These are phyloP conservation scores for Terana coerulea DNA, from an alignment of 768 basidiomycete genomes.

Conservation along the genomic window DNA sequence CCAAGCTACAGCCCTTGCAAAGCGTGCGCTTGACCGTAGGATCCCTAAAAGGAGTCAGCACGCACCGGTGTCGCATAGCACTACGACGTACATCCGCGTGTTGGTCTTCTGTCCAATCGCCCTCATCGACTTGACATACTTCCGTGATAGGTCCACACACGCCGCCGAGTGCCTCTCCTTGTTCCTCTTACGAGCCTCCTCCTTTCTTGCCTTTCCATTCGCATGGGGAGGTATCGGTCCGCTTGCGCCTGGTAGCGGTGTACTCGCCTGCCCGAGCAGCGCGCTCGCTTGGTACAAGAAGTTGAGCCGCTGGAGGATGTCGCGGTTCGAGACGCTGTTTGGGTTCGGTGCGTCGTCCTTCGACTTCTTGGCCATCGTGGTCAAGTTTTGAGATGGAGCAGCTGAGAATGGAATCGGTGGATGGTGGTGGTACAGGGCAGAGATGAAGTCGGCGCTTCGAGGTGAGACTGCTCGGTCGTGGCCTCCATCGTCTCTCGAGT, in stretches of 20 bases:
- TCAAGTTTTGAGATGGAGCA: too few species aligned
- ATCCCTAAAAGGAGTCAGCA: constrained; percentile 45
- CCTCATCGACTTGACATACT: constrained; percentile 64
- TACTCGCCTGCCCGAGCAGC: constrained; percentile 34
- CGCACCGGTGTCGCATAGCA: neutral
- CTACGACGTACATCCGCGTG: constrained; percentile 60
- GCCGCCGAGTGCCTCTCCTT: constrained; percentile 28
- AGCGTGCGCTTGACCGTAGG: constrained; percentile 79
- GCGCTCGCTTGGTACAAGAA: constrained; percentile 82
- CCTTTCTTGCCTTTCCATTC: neutral
- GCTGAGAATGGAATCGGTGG: too few species aligned
- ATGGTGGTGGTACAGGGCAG: too few species aligned
- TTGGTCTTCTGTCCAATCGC: constrained; percentile 71
- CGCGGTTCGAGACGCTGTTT: constrained; percentile 58
- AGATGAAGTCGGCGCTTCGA: too few species aligned
- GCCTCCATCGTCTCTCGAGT: too few species aligned
- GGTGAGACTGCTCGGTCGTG: too few species aligned
- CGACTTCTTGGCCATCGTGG: constrained; percentile 63
- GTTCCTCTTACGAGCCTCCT: constrained; percentile 19
- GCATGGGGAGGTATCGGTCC: constrained; percentile 8
- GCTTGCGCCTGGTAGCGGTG: constrained; percentile 22
- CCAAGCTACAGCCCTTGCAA: constrained; percentile 63
- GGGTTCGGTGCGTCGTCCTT: constrained; percentile 57
- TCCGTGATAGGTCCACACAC: constrained; percentile 54
- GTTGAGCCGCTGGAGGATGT: constrained; percentile 79